Conservation (phyloP, 441 rosid genomes). For the Metrosideros polymorpha region DNA sequence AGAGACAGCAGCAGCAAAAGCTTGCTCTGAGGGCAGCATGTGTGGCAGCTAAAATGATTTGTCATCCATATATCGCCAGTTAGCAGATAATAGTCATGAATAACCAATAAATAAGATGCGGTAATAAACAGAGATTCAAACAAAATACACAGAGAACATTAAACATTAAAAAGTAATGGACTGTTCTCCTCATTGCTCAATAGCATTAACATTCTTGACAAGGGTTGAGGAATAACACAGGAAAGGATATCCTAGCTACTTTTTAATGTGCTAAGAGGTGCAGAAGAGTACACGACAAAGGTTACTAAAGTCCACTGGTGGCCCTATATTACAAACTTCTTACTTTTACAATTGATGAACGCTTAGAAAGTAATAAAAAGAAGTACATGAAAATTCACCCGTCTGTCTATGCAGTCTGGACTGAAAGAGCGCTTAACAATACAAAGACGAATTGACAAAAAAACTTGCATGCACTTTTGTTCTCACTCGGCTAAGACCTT, state of each 20-base stretch:
- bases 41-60: conserved; percentile 66
- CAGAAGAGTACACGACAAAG: neutral
- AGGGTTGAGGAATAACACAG: neutral
- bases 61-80: neutral
- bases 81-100: neutral
- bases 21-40: conserved; percentile 94
- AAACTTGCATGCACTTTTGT: neutral
- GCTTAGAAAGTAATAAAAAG: neutral
- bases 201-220: neutral
- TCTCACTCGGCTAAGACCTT: neutral
- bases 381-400: neutral
- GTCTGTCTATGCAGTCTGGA: neutral
- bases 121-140: neutral
- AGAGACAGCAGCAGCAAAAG: conserved; percentile 90
- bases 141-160: neutral
- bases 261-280: neutral
- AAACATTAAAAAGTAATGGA: neutral
- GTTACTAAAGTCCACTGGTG: neutral
- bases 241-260: neutral
- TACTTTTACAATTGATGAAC: neutral
- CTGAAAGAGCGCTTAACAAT: neutral
- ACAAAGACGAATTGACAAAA: neutral
- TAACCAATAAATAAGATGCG: neutral
- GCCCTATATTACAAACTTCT: neutral
- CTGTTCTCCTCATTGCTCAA: neutral